phyloP scores from a whole-genome alignment of 495 filamentous ascomycete genomes.

The Penicillium ochrochloron region DNA sequence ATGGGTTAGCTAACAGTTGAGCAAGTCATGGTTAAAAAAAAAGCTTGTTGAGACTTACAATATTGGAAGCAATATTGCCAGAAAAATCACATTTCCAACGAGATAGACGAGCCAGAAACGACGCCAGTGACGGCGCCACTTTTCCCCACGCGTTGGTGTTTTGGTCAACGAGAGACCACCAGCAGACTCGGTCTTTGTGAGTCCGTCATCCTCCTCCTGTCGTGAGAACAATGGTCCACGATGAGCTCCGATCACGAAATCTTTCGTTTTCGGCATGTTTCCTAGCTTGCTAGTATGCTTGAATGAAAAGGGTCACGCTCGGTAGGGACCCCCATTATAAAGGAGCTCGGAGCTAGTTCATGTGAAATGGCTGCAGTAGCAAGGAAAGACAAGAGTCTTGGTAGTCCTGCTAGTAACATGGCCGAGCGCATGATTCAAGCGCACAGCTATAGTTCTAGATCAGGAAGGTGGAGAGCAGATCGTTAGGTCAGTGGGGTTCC shows the following conservation, averaged over 20 bases:
- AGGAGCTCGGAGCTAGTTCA: neutral
- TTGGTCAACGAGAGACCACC: slow-evolving; percentile 17
- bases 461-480: slow-evolving; percentile 5
- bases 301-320: neutral
- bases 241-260: slow-evolving; percentile 19
- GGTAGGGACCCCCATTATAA: neutral
- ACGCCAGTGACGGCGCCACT: slow-evolving; percentile 38
- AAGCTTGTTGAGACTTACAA: slow-evolving; percentile 27
- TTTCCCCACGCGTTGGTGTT: slow-evolving; percentile 22
- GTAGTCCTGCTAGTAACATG: neutral
- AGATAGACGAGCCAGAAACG: slow-evolving; percentile 47
- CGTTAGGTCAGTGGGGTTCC: neutral
- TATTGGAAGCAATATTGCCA: slow-evolving; percentile 44
- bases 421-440: neutral
- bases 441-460: neutral
- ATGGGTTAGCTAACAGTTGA: slow-evolving; percentile 5
- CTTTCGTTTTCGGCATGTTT: slow-evolving; percentile 2
- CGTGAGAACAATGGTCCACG: slow-evolving; percentile 22
- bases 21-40: neutral
- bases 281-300: neutral
- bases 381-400: neutral
- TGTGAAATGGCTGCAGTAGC: neutral
- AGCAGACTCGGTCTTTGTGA: slow-evolving; percentile 17
- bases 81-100: slow-evolving; percentile 41
- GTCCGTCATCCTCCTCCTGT: slow-evolving; percentile 10